Base-by-base conservation (phyloP, 2,329 filamentous ascomycete species). In the Beauveria pseudobassiana region DNA sequence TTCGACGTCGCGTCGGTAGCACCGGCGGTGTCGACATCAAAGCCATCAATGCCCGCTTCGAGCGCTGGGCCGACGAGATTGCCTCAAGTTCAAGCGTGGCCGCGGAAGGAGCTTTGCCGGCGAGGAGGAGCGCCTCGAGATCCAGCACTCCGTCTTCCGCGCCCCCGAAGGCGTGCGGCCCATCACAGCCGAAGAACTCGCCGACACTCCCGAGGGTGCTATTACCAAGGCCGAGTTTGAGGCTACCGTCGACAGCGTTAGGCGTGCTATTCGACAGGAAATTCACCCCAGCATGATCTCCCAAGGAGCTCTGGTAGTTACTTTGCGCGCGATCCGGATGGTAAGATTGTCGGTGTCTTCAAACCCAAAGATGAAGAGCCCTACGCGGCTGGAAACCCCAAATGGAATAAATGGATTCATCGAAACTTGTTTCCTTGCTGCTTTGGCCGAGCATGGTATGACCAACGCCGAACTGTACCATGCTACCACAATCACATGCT, bases 371-470 rank as follows among this genome's bases (percentile, higher is more conserved):
- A 99, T 69, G 95, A 99, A 77, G 96, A 99, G 74, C 95, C 95
- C 1, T 99, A 97, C 72, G 95, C 95, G 1, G 95, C 91, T 38
- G 89, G 91, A 67, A 99, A 99, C 72, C 95, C 95, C 6, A 99
- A 99, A 74, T 98, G 93, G 93, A 98, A 96, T 68, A 99, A 99
- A 76, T 99, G 95, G 95, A 93, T 99, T 78, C 95, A 99, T 74
- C 84, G 95, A 65, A 99, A 99, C 73, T 73, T 99, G 66, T 98
- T 99, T 68, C 95, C 95, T 9, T 99, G 96, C 77, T 97, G 91
- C 75, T 99, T 99, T 70, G 95, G 95, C 20, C 83, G 95, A 70
- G 93, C 93, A 51, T 98, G 92, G 83, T 86, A 73, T 59, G 80
- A 72, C 40, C 5, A 60, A n/a, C 30, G n/a, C 66, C 22, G 28